Conservation (phyloP, 176 grass and related monocot species). For the Cocos nucifera region DNA sequence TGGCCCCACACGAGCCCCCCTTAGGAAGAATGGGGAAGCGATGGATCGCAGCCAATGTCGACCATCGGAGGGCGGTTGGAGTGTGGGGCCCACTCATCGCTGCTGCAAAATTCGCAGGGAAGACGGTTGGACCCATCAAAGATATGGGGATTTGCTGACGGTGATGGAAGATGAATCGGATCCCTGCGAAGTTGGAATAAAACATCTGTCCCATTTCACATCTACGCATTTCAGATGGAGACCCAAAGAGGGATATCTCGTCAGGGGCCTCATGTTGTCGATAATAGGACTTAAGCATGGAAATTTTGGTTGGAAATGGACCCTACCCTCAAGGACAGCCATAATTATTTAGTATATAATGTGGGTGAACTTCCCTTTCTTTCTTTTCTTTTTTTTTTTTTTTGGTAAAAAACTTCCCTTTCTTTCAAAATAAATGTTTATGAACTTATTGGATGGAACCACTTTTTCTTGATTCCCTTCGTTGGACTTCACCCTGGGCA, state of each 20-base stretch:
- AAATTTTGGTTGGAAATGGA: too few species aligned
- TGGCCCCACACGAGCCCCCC: too few species aligned
- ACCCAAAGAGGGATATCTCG: not conserved
- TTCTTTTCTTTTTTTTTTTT: too few species aligned
- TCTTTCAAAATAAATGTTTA: not conserved
- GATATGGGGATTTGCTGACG: conserved; percentile 32
- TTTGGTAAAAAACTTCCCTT: not conserved
- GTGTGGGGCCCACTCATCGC: too few species aligned
- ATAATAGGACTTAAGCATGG: too few species aligned
- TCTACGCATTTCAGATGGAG: not conserved
- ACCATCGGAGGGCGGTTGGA: not conserved
- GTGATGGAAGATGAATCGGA: conserved; percentile 21
- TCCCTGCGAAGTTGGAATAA: conserved; percentile 12
- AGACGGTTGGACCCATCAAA: conserved; percentile 18
- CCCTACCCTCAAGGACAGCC: too few species aligned
- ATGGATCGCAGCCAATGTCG: not conserved
- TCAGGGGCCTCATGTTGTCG: not conserved
- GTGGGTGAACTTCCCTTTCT: not conserved
- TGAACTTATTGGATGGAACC: not conserved
- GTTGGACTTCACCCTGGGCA: not conserved
- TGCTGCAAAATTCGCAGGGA: not conserved
- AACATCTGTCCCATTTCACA: not conserved
- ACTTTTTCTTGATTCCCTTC: not conserved
- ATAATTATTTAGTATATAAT: not conserved
- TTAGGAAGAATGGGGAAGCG: not conserved